Evolutionary conservation across 805 yeast species (phyloP).

Genomic region (Wickerhamia fluorescens): DNA sequence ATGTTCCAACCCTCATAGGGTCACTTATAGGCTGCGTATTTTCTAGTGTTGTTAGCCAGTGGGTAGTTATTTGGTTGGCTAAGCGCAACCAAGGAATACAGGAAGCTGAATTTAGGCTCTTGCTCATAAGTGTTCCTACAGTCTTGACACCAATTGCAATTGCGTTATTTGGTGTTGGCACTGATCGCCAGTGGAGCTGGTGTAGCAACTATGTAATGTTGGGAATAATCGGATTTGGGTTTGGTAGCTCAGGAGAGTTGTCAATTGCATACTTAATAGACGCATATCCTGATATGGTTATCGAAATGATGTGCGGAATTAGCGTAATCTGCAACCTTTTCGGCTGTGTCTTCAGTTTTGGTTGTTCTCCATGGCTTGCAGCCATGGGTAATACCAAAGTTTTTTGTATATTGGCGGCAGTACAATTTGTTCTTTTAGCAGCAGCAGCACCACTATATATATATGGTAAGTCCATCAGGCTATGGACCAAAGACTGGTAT

Average conservation of each 20-base stretch:
- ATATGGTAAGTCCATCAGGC: slow-evolving; percentile 56
- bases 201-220: slow-evolving; percentile 51
- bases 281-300: slow-evolving; percentile 59
- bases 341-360: slow-evolving; percentile 61
- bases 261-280: slow-evolving; percentile 64
- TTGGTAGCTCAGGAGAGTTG: slow-evolving; percentile 67
- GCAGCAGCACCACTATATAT: slow-evolving; percentile 49
- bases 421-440: slow-evolving; percentile 53
- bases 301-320: slow-evolving; percentile 69
- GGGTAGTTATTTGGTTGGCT: slow-evolving; percentile 55
- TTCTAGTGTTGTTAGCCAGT: slow-evolving; percentile 56
- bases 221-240: slow-evolving; percentile 61
- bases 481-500: slow-evolving; percentile 52
- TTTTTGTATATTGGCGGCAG: slow-evolving; percentile 52
- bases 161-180: slow-evolving; percentile 59
- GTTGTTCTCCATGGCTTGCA: slow-evolving; percentile 54
- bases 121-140: slow-evolving; percentile 49
- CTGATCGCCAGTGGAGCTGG: slow-evolving; percentile 49
- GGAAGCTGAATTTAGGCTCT: slow-evolving; percentile 61
- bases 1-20: slow-evolving; percentile 62
- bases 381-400: slow-evolving; percentile 52
- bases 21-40: slow-evolving; percentile 60
- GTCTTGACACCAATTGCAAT: slow-evolving; percentile 57
- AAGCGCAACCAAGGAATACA: slow-evolving; percentile 52
- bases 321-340: slow-evolving; percentile 56